phyloP scores from a whole-genome alignment of 163 green algal genomes.

The Prototheca wickerhamii region DNA sequence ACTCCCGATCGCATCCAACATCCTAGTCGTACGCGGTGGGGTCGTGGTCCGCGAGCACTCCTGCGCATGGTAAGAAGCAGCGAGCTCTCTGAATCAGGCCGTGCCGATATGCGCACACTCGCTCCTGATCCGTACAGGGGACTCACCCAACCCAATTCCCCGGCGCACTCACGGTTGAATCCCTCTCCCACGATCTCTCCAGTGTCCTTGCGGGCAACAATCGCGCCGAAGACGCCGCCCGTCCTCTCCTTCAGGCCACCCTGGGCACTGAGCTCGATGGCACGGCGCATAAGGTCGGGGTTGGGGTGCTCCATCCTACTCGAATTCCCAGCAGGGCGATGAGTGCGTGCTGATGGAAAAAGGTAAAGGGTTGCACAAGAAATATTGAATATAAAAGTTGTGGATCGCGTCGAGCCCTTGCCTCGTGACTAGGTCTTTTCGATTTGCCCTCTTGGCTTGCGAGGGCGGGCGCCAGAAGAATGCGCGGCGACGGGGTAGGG shows the following conservation, averaged over 20 bases:
- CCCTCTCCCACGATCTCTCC: slow-evolving; percentile 14
- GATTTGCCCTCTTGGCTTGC: no score
- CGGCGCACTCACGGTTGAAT: slow-evolving; percentile 8
- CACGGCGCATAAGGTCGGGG: neutral
- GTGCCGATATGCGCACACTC: no score
- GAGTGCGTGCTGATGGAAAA: no score
- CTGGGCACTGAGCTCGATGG: neutral
- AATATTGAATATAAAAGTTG: no score
- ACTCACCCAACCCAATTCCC: neutral
- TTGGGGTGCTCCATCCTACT: neutral
- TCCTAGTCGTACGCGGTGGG: slow-evolving; percentile 5
- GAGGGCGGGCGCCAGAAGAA: no score
- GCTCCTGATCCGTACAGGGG: no score
- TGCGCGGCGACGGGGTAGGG: no score
- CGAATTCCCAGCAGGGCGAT: no score
- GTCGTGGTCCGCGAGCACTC: slow-evolving; percentile 14
- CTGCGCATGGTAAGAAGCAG: neutral
- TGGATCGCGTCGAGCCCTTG: no score
- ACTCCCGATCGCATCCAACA: no score
- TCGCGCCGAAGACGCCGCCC: slow-evolving; percentile 11
- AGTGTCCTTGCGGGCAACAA: slow-evolving; percentile 9
- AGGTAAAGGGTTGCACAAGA: no score
- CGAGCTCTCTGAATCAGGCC: neutral
- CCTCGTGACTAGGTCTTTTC: no score
- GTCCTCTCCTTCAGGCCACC: neutral